Evolutionary conservation across 2,329 filamentous ascomycete genomes (phyloP), one percentile per base, ranked within the genome.

Genomic region (Colletotrichum ledebouriae): DNA sequence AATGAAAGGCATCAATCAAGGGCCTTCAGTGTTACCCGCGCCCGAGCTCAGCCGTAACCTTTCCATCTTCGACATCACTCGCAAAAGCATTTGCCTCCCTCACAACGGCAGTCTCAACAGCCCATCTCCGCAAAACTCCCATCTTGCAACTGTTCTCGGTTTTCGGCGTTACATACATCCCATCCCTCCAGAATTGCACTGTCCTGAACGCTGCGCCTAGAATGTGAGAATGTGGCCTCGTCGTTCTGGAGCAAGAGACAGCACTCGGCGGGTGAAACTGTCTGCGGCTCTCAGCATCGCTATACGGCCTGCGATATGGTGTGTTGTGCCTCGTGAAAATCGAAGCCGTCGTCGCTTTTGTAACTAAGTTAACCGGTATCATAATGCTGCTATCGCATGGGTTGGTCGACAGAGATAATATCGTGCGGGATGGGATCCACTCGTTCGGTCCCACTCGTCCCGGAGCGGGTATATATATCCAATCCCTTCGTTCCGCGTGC

Each of bases 91-190:
- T 9, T 20, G n/a, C 5, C 22, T 63, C 44, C 13, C 52, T 52
- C 12, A 63, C 33, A n/a, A 25, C 52, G 4, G 37, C 33, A 33
- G 25, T 44, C 3, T 52, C 11, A 1, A 50, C 5, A 4, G 37
- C 61, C 53, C 44, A 59, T 44, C 53, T 20, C n/a, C 61, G 7
- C n/a, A 44, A 63, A 1, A 63, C 53, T 6, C 61, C 53, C 22
- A 50, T 63, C 44, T 58, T 58, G 11, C 34, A 58, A 10, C 42
- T 34, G 10, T 25, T 4, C 22, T 25, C 22, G 22, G 22, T 25
- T 25, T 4, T 25, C 22, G 22, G 22, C 22, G 2, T 5, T 7
- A 29, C 29, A 29, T 29, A 9, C 29, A 7, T 29, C 29, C 33
- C 33, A 22, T 20, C 13, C 41, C 33, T 56, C 41, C 20, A 41